Base-by-base conservation (phyloP, 768 basidiomycete species). In the Russula ochroleuca region DNA sequence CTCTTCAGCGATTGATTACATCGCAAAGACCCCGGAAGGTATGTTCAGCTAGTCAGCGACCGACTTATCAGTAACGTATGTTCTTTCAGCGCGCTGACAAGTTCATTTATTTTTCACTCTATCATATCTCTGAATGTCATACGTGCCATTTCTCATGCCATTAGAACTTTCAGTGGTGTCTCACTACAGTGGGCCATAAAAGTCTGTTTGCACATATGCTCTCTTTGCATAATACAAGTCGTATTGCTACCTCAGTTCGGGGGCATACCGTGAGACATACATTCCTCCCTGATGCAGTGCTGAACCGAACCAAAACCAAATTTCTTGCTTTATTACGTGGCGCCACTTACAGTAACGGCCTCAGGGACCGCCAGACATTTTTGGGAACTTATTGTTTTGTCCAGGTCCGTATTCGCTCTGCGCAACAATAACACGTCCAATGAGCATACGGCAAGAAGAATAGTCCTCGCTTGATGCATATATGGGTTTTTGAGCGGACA, bases 1-100 rank as follows among this genome's bases (percentile, higher is more conserved):
- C 59, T 33, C 65, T 68, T 15, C 72, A 96, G 94, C 95, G 61
- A 91, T 98, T 72, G 92, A 97, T 75, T 98, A 98, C 74, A 90
- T 98, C 76, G 85, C 83, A 69, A 93, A 94, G 80, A 94, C 93
- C 48, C 91, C 92, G 63, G 92, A 91, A 80, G 92, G 92, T 90
- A 52, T 14, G 55, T 43, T 23, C 28, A 28, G 41, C 38, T 37
- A 38, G 25, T 38, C 31, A 38, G 14, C 31, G 25, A 40, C 51
- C 13, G 21, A 33, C 28, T 55, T 11, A 31, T 35, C 21, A 64
- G 31, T 64, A n/a, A 59, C 63, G 0, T 25, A 35, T 45, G 5
- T 37, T 57, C 25, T 8, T 55, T 28, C 13, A 56, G 65, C 62
- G 25, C 59, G 66, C 48, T 66, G 48, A 68, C 59, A 48, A 31